These are phyloP conservation scores for Candida mattraensis DNA, from an alignment of 805 yeast genomes.

Conservation along the genomic window DNA sequence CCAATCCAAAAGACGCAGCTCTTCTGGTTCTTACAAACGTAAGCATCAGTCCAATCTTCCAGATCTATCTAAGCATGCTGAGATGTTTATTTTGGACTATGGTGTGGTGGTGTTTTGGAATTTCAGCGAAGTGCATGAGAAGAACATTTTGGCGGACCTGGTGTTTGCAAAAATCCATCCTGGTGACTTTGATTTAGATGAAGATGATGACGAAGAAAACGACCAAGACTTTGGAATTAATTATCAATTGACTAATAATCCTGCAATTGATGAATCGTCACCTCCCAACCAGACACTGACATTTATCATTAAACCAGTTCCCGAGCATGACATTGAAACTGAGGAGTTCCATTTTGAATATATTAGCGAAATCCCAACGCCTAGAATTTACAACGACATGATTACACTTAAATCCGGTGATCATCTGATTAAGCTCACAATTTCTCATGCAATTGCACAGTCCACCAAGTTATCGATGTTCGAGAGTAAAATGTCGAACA, in stretches of 20 bases:
- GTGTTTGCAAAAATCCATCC: slow-evolving; percentile 56
- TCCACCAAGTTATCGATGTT: slow-evolving; percentile 88
- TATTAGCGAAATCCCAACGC: slow-evolving; percentile 44
- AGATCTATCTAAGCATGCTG: slow-evolving; percentile 69
- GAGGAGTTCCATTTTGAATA: slow-evolving; percentile 84
- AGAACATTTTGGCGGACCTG: slow-evolving; percentile 88
- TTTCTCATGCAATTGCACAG: slow-evolving; percentile 97
- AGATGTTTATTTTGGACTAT: slow-evolving; percentile 83
- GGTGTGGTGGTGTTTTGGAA: slow-evolving; percentile 99
- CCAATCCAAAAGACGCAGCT: slow-evolving; percentile 11
- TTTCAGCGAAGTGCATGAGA: slow-evolving; percentile 87
- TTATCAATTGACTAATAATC: slow-evolving; percentile 1
- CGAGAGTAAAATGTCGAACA: slow-evolving; percentile 86
- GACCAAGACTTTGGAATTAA: slow-evolving; percentile 9
- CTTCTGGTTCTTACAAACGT: slow-evolving; percentile 16
- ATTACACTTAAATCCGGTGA: slow-evolving; percentile 88
- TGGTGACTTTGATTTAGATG: slow-evolving; percentile 43
- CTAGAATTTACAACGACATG: slow-evolving; percentile 88
- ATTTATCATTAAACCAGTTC: slow-evolving; percentile 68
- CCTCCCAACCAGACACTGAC: slow-evolving; percentile 27
- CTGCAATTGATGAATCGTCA: slow-evolving; percentile 6
- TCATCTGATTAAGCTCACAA: slow-evolving; percentile 85
- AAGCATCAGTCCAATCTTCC: slow-evolving; percentile 27
- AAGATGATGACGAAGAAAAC: slow-evolving; percentile 42
- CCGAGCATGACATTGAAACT: slow-evolving; percentile 88